Percentiles rank a stretch among this genome's conserved stretches.
These are phyloP conservation scores for Plasmodium relictum DNA, from an alignment of 169 alveolate species.

Conservation along the genomic window DNA sequence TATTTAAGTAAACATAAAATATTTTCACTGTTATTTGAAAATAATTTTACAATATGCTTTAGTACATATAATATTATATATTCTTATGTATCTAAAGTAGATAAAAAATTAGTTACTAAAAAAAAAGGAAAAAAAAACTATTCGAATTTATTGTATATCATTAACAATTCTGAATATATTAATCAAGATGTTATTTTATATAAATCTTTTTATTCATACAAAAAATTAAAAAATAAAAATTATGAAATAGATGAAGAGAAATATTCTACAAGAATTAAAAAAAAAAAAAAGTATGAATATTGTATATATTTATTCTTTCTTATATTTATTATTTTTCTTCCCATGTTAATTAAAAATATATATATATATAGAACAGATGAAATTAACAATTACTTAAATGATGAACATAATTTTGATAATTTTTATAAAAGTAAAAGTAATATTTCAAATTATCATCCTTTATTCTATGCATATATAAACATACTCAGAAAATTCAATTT, in stretches of 20 bases:
- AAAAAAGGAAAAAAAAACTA: slow-evolving; percentile 33
- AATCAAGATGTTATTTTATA: slow-evolving; percentile 62
- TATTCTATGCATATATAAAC: slow-evolving; percentile 35
- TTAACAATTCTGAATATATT: slow-evolving; percentile 59
- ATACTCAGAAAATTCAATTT: slow-evolving; percentile 4
- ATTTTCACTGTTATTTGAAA: slow-evolving; percentile 29
- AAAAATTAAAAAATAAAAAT: slow-evolving; percentile 41
- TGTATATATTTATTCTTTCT: slow-evolving; percentile 60
- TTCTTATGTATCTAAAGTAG: slow-evolving; percentile 35
- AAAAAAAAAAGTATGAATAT: slow-evolving; percentile 46
- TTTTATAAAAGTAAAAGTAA: not conserved
- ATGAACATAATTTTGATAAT: not conserved
- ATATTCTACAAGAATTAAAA: not conserved
- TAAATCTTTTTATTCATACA: slow-evolving; percentile 54
- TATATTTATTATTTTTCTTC: slow-evolving; percentile 45
- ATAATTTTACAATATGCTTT: slow-evolving; percentile 5
- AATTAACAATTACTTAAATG: slow-evolving; percentile 14
- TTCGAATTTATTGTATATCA: slow-evolving; percentile 46
- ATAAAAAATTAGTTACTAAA: slow-evolving; percentile 32
- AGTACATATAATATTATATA: slow-evolving; percentile 21
- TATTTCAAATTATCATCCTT: not conserved
- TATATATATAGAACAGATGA: slow-evolving; percentile 47
- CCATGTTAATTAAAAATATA: slow-evolving; percentile 49
- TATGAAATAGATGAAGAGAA: not conserved
- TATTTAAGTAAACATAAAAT: slow-evolving; percentile 68